Conservation (phyloP, 805 yeast genomes). For the Soucietia sequanensis region DNA sequence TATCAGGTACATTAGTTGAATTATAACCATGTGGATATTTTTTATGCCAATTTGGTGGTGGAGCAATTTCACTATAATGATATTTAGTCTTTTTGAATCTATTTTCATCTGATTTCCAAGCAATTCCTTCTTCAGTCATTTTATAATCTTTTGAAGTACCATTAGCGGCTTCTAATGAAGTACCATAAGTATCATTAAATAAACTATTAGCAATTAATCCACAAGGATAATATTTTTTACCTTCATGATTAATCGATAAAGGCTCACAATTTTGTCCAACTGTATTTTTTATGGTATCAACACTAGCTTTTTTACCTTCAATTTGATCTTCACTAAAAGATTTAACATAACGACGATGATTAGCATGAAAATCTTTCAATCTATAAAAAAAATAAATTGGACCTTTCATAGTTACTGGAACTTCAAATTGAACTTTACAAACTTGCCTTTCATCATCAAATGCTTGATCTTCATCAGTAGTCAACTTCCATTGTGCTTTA, state of each 20-base stretch:
- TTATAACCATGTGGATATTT: slow-evolving; percentile 43
- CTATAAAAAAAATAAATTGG: slow-evolving; percentile 45
- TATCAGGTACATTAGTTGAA: slow-evolving; percentile 42
- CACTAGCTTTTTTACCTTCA: slow-evolving; percentile 38
- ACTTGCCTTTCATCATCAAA: slow-evolving; percentile 52
- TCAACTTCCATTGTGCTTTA: slow-evolving; percentile 36
- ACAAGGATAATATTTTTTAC: slow-evolving; percentile 70
- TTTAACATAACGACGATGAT: slow-evolving; percentile 44
- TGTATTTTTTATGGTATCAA: slow-evolving; percentile 32
- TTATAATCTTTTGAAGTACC: slow-evolving; percentile 30
- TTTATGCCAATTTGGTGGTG: slow-evolving; percentile 48
- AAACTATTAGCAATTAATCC: slow-evolving; percentile 80
- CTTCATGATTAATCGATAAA: slow-evolving; percentile 33
- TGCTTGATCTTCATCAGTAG: slow-evolving; percentile 40
- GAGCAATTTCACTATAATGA: slow-evolving; percentile 34
- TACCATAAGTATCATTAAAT: slow-evolving; percentile 66
- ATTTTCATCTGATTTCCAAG: slow-evolving; percentile 39
- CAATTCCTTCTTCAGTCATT: slow-evolving; percentile 39
- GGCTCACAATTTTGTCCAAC: slow-evolving; percentile 48
- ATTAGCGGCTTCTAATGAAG: slow-evolving; percentile 35
- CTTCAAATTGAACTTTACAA: slow-evolving; percentile 39
- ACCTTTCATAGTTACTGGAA: slow-evolving; percentile 30
- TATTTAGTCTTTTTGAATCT: slow-evolving; percentile 43
- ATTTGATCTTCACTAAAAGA: slow-evolving; percentile 45
- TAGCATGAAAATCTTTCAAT: slow-evolving; percentile 40